phyloP scores from a whole-genome alignment of 352 stramenopile species.

The Phytophthora lateralis region DNA sequence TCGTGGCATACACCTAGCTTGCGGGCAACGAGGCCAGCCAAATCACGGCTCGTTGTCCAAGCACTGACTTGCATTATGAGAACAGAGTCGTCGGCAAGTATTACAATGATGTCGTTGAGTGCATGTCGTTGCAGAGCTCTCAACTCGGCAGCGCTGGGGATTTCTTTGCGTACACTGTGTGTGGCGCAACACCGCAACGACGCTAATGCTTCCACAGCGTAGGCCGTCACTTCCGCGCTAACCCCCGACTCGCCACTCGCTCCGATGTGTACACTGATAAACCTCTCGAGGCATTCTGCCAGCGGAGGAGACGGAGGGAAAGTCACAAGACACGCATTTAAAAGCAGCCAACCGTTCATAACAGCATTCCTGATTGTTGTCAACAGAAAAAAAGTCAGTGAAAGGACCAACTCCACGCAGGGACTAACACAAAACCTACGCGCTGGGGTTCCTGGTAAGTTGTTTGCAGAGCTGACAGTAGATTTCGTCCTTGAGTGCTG shows the following conservation, averaged over 20 bases:
- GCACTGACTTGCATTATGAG: constrained; percentile 51
- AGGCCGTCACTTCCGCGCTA: constrained; percentile 40
- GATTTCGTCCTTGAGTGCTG: constrained; percentile 76
- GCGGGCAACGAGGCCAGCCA: constrained; percentile 39
- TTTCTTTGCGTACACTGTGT: constrained; percentile 62
- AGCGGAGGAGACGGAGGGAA: constrained; percentile 60
- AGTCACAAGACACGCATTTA: constrained; percentile 66
- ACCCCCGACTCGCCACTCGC: constrained; percentile 10
- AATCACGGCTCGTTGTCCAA: constrained; percentile 69
- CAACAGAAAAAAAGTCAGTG: constrained; percentile 10
- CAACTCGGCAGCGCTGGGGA: constrained; percentile 63
- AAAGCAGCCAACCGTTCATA: constrained; percentile 72
- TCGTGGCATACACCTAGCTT: constrained; percentile 51
- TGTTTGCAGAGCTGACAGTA: constrained; percentile 87
- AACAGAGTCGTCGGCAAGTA: constrained; percentile 50
- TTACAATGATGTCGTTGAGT: constrained; percentile 47
- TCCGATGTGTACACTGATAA: constrained; percentile 49
- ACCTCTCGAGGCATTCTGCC: constrained; percentile 57
- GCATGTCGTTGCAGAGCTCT: constrained; percentile 54
- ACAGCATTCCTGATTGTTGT: constrained; percentile 39
- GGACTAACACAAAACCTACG: constrained; percentile 23
- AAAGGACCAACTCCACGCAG: neutral
- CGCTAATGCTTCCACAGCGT: constrained; percentile 47
- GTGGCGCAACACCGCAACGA: constrained; percentile 43
- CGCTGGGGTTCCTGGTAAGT: constrained; percentile 63